A percentile compares a stretch with the other conserved stretches of the same genome.
phyloP scores from a whole-genome alignment of 2,329 filamentous ascomycete species.

The Paracoccidioides brasiliensis region DNA sequence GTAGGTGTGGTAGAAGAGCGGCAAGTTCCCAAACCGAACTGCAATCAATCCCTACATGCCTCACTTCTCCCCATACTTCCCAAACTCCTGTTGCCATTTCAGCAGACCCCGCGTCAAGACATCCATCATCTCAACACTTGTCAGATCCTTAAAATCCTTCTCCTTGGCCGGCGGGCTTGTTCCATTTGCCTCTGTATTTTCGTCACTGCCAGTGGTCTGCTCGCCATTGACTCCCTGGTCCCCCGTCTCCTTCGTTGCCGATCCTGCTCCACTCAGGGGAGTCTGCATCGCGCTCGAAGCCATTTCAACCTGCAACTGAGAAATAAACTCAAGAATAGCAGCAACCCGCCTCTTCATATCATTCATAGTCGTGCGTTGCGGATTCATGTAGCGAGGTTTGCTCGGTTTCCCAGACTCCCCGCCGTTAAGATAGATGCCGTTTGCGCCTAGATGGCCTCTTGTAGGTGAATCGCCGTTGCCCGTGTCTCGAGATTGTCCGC shows the following conservation, averaged over 20 bases:
- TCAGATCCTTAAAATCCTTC: conserved; percentile 59
- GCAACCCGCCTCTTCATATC: conserved; percentile 78
- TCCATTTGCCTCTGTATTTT: conserved; percentile 17
- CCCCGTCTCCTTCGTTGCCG: conserved; percentile 22
- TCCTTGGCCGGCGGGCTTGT: conserved; percentile 19
- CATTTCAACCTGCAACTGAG: conserved; percentile 75
- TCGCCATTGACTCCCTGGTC: conserved; percentile 15
- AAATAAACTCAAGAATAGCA: conserved; percentile 79
- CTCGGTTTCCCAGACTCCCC: conserved; percentile 45
- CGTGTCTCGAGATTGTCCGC: conserved; percentile 28
- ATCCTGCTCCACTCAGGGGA: conserved; percentile 19
- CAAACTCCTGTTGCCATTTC: conserved; percentile 69
- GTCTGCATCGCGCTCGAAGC: conserved; percentile 44
- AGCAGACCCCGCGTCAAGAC: conserved; percentile 65
- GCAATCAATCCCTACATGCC: background rate
- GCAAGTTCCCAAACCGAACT: no score
- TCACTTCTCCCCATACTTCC: conserved; percentile 39
- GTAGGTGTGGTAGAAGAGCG: no score
- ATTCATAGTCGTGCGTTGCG: conserved; percentile 58
- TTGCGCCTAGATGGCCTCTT: conserved; percentile 19
- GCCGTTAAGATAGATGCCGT: conserved; percentile 42
- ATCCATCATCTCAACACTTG: conserved; percentile 83
- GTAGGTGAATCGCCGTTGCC: conserved; percentile 25
- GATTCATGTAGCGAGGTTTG: conserved; percentile 45
- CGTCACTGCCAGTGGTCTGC: conserved; percentile 8